A percentile compares a stretch with the other conserved stretches of the same genome.
These are phyloP conservation scores for Paramecium sonneborni DNA, from an alignment of 73 alveolate genomes.

Conservation along the genomic window DNA sequence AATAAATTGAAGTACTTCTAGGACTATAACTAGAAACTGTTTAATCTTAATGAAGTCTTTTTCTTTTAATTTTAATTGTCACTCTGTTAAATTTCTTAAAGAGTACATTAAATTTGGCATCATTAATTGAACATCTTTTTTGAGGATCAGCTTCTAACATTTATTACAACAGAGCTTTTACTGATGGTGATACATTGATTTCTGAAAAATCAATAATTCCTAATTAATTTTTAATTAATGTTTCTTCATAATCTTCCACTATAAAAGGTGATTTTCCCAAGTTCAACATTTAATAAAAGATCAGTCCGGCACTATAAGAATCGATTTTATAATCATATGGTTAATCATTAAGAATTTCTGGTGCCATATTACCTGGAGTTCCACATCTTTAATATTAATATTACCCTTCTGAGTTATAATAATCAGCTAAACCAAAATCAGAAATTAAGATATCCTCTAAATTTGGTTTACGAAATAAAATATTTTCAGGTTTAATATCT, in stretches of 20 bases:
- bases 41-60: not conserved
- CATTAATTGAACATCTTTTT: not conserved
- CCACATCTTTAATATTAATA: not conserved
- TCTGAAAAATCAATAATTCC: slow-evolving; percentile 70
- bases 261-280: slow-evolving; percentile 77
- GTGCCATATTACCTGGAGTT: slow-evolving; percentile 38
- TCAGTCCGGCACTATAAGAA: slow-evolving; percentile 70
- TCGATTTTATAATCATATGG: slow-evolving; percentile 58
- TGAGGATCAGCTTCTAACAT: not conserved
- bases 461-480: not conserved
- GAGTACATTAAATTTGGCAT: not conserved
- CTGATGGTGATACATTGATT: slow-evolving; percentile 61
- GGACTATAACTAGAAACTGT: not conserved
- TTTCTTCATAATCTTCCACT: slow-evolving; percentile 66
- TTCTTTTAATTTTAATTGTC: not conserved
- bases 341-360: not conserved
- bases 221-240: slow-evolving; percentile 62
- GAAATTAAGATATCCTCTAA: not conserved
- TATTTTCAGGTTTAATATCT: slow-evolving; percentile 59
- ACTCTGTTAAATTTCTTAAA: not conserved
- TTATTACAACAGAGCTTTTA: not conserved
- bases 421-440: not conserved
- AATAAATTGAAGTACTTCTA: not conserved
- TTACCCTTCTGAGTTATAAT: not conserved
- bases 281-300: slow-evolving; percentile 42